phyloP scores from a whole-genome alignment of 306 rosid species.

The Quercus suber region DNA sequence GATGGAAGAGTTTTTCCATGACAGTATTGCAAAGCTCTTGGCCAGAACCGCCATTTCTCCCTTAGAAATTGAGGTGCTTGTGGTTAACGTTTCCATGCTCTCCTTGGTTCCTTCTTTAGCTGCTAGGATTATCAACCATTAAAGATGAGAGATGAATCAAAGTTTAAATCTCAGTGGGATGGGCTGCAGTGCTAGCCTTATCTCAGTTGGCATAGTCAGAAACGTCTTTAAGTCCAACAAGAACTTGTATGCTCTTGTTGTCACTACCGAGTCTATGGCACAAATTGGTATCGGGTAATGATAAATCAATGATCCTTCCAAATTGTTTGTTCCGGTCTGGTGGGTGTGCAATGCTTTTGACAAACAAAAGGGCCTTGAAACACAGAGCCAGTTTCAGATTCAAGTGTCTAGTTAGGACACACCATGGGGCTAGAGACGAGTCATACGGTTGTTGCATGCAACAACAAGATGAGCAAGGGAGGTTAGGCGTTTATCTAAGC shows the following conservation, averaged over 20 bases:
- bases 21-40: slow-evolving; percentile 56
- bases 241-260: slow-evolving; percentile 56
- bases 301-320: slow-evolving; percentile 69
- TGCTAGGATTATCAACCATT: slow-evolving; percentile 52
- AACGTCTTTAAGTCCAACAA: slow-evolving; percentile 46
- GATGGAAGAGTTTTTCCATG: slow-evolving; percentile 72
- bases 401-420: slow-evolving; percentile 66
- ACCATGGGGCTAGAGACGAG: slow-evolving; percentile 76
- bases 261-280: slow-evolving; percentile 75
- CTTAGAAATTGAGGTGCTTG: slow-evolving; percentile 64
- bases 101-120: slow-evolving; percentile 57
- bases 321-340: slow-evolving; percentile 72
- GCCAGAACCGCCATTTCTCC: slow-evolving; percentile 43
- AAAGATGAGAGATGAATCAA: slow-evolving; percentile 74
- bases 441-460: slow-evolving; percentile 68
- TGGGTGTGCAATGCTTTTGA: slow-evolving; percentile 61
- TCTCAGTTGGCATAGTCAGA: slow-evolving; percentile 53
- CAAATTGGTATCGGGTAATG: slow-evolving; percentile 86
- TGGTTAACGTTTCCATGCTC: slow-evolving; percentile 73
- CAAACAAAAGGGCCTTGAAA: slow-evolving; percentile 51
- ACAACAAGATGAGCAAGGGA: slow-evolving; percentile 63
- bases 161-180: slow-evolving; percentile 77
- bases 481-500: slow-evolving; percentile 50
- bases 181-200: slow-evolving; percentile 89
- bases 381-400: slow-evolving; percentile 41